phyloP scores from a whole-genome alignment of 768 basidiomycete species.

The Suillus decipiens region DNA sequence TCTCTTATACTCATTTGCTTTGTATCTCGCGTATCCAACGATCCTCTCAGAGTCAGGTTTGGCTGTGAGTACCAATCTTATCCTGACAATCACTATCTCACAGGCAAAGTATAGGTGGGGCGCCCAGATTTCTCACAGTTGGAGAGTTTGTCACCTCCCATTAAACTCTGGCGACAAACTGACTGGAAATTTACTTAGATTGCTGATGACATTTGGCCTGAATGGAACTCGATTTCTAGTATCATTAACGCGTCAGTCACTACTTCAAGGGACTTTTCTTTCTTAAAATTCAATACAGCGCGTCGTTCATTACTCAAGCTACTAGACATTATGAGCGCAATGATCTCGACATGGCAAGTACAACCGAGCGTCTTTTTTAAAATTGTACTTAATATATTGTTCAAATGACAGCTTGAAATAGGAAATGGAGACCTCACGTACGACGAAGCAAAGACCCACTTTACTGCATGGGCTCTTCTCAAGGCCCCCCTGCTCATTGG shows the following conservation, averaged over 20 bases:
- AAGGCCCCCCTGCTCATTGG: constrained; percentile 68
- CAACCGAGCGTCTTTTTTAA: background rate
- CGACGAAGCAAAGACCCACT: constrained; percentile 68
- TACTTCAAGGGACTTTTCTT: background rate
- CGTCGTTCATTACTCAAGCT: constrained; percentile 63
- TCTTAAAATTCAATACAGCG: constrained; percentile 37
- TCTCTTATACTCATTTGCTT: background rate
- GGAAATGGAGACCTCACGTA: constrained; percentile 63
- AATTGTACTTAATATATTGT: constrained; percentile 4
- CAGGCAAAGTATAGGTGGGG: constrained; percentile 33
- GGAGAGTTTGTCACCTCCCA: constrained; percentile 39
- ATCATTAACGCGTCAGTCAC: constrained; percentile 54
- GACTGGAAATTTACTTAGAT: constrained; percentile 15
- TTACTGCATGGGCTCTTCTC: constrained; percentile 71
- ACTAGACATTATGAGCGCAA: constrained; percentile 66
- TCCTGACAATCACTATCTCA: background rate
- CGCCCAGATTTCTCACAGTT: constrained; percentile 38
- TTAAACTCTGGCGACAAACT: background rate
- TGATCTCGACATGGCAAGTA: constrained; percentile 63
- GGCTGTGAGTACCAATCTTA: constrained; percentile 53
- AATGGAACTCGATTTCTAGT: constrained; percentile 51
- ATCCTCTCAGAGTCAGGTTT: constrained; percentile 52
- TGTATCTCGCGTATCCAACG: background rate
- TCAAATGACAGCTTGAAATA: constrained; percentile 49
- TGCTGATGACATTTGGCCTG: constrained; percentile 30